Evolutionary conservation across 805 yeast species (phyloP).

Genomic region (Candida qinlingensis): DNA sequence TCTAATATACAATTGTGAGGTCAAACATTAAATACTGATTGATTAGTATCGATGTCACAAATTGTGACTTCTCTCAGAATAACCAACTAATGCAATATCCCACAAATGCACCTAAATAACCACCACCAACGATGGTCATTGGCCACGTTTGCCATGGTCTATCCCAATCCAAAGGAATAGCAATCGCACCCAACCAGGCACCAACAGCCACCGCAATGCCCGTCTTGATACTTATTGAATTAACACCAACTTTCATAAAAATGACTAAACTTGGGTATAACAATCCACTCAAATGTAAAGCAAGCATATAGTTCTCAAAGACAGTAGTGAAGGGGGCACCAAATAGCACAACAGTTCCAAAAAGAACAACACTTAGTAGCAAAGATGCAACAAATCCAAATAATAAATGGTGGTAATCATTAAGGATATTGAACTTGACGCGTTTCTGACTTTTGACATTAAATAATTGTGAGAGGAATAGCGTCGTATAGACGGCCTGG

Average conservation of each 20-base stretch:
- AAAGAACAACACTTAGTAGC: slow-evolving; percentile 3
- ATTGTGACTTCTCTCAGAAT: background rate
- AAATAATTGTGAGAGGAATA: background rate
- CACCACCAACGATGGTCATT: slow-evolving; percentile 75
- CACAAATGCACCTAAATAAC: slow-evolving; percentile 62
- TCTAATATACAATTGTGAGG: too few species aligned
- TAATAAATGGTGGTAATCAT: slow-evolving; percentile 4
- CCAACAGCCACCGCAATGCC: slow-evolving; percentile 44
- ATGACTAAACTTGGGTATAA: slow-evolving; percentile 61
- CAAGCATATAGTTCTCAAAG: slow-evolving; percentile 53
- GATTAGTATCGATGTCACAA: too few species aligned
- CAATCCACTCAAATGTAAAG: slow-evolving; percentile 57
- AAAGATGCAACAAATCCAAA: background rate
- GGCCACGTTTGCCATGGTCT: slow-evolving; percentile 98
- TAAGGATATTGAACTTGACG: background rate
- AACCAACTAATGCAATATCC: slow-evolving; percentile 39
- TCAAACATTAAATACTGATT: too few species aligned
- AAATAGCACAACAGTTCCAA: slow-evolving; percentile 46
- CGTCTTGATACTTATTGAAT: slow-evolving; percentile 26
- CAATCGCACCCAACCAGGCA: slow-evolving; percentile 89
- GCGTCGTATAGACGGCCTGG: background rate
- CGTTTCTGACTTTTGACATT: background rate
- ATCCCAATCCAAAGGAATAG: slow-evolving; percentile 97
- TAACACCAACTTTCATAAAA: slow-evolving; percentile 43
- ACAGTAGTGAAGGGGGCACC: slow-evolving; percentile 75